Base-by-base conservation (phyloP, 768 basidiomycete genomes). In the Sporobolomyces pararoseus region DNA sequence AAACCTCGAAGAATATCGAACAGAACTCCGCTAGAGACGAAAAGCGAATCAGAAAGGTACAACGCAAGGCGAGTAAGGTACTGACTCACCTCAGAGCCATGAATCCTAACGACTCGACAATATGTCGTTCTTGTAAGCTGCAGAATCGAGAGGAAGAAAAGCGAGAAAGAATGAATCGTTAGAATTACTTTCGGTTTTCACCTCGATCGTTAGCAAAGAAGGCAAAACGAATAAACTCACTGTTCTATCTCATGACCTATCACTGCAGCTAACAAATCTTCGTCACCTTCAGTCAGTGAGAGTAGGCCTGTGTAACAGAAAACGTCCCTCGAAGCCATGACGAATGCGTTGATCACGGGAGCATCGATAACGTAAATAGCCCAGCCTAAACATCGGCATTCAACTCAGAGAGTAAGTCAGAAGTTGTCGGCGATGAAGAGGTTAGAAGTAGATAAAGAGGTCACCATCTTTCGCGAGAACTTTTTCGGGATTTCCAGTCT, bases 231-330 rank as follows among this genome's bases (percentile, higher is more conserved):
- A 82, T 16, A 13, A 19, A 32, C 35, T 37, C 25, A 59, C 58
- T 59, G 58, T 46, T 59, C 58, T 7, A 61, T 47, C 59, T 82
- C 82, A 67, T 82, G 82, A 0, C 78, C 79, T 17, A 82, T 72
- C 1, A 83, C 79, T 7, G 81, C 81, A 6, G 82, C 80, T 25
- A 83, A 75, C 32, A 82, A 74, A 12, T 80, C 77, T 68, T 82
- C 81, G 68, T 82, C 80, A 42, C 80, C 79, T 13, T 81, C 79
- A 6, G 82, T 64, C 9, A 79, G 70, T 25, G 81, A 77, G 27
- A 83, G 77, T 46, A 83, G 73, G 3, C 82, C 82, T 0, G 81
- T 79, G 71, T 82, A 82, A 47, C 82, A 80, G 64, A 83, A 82
- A 51, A 82, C 76, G 66, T 82, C 81, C 63, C 81, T 79, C 21